phyloP scores from a whole-genome alignment of 495 filamentous ascomycete species.

The Podospora tetraspora region DNA sequence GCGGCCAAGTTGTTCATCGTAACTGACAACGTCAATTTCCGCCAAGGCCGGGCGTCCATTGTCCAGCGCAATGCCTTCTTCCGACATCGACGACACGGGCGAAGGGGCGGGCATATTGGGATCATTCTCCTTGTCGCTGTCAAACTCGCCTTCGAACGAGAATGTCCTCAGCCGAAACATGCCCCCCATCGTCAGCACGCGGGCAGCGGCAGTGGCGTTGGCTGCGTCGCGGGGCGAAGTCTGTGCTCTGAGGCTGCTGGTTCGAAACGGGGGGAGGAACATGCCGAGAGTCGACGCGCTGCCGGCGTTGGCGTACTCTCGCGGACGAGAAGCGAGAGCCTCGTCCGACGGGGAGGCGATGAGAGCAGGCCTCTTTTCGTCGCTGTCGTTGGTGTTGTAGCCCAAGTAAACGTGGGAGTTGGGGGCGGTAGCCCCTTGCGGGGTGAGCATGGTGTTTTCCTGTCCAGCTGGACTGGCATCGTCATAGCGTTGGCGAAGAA shows the following conservation, averaged over 20 bases:
- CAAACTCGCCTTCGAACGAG: conserved; percentile 19
- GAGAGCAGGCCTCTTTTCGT: background rate
- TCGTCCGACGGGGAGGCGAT: background rate
- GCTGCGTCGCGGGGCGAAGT: background rate
- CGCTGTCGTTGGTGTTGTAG: background rate
- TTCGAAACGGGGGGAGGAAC: background rate
- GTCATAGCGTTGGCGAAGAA: background rate
- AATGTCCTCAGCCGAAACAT: conserved; percentile 12
- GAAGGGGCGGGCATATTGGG: conserved; percentile 11
- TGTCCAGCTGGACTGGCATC: background rate
- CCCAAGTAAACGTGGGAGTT: background rate
- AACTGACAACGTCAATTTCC: background rate
- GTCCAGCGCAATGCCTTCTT: conserved; percentile 4
- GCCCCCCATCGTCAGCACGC: background rate
- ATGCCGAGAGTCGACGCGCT: conserved; percentile 1
- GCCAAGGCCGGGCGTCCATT: conserved; percentile 8
- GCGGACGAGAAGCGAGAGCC: background rate
- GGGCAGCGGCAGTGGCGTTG: background rate
- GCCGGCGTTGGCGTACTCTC: background rate
- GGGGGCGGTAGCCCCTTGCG: background rate
- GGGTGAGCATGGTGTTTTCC: background rate
- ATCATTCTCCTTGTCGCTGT: background rate
- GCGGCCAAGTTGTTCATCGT: background rate
- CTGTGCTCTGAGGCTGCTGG: background rate
- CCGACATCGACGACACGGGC: conserved; percentile 10